These are phyloP conservation scores for Astragalus glycyphyllos DNA, from an alignment of 306 rosid genomes.

Conservation along the genomic window DNA sequence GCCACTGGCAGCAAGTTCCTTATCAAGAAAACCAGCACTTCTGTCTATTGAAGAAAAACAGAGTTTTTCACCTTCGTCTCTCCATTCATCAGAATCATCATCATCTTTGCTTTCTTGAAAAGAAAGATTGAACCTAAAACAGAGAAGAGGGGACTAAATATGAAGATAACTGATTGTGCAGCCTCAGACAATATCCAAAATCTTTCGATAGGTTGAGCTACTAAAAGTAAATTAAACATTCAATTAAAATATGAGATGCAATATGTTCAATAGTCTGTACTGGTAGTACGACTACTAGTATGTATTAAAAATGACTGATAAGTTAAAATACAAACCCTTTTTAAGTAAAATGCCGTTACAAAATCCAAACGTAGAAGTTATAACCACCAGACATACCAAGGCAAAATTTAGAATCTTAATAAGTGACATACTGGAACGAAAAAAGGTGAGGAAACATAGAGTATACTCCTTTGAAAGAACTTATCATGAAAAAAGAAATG, in stretches of 20 bases:
- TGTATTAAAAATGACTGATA: not conserved
- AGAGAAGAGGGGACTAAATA: constrained; percentile 26
- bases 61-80: constrained; percentile 65
- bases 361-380: constrained; percentile 5
- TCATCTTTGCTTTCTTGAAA: constrained; percentile 69
- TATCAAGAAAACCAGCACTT: constrained; percentile 72
- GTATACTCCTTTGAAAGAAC: constrained; percentile 34
- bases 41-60: constrained; percentile 68
- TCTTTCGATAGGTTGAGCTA: constrained; percentile 18
- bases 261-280: not conserved
- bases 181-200: constrained; percentile 33
- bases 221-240: constrained; percentile 1
- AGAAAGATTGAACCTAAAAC: constrained; percentile 71
- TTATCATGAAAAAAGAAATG: no score
- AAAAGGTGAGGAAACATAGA: not conserved
- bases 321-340: not conserved
- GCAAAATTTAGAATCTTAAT: not conserved
- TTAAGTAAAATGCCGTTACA: not conserved
- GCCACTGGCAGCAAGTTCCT: constrained; percentile 95
- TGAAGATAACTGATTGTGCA: constrained; percentile 13
- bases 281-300: not conserved
- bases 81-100: constrained; percentile 57
- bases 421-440: not conserved
- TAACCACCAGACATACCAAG: not conserved
- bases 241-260: constrained; percentile 15